Conservation (phyloP, 176 grass and related monocot species). For the Rhipidocladum racemiflorum region DNA sequence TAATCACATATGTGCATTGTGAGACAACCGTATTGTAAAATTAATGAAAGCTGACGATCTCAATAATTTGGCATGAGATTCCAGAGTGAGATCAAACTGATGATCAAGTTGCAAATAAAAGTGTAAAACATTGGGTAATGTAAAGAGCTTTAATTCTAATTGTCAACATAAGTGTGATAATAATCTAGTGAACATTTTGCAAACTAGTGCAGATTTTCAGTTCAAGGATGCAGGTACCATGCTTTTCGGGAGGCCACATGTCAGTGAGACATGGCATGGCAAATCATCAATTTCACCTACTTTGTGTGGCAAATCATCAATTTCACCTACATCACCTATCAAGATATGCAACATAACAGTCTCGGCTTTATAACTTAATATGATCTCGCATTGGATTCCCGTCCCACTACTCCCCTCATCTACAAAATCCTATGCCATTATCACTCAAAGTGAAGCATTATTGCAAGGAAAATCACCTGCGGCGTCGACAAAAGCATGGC, state of each 20-base stretch:
- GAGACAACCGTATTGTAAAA: not conserved
- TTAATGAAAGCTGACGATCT: not conserved
- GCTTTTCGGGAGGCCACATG: too few species aligned
- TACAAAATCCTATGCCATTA: not conserved
- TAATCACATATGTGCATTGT: not conserved
- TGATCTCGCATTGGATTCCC: not conserved
- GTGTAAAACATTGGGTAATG: not conserved
- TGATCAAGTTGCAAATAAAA: not conserved
- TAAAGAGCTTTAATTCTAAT: not conserved
- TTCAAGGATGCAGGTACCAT: not conserved
- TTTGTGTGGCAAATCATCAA: too few species aligned
- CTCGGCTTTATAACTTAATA: not conserved
- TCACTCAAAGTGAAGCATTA: not conserved
- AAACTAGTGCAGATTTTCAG: not conserved
- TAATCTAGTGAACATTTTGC: not conserved
- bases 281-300: too few species aligned
- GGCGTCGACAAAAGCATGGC: constrained; percentile 54
- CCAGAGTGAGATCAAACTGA: not conserved
- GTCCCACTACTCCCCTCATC: not conserved
- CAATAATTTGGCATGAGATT: not conserved
- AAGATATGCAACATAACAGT: not conserved
- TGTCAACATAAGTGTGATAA: not conserved
- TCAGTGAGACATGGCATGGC: too few species aligned
- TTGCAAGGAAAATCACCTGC: constrained; percentile 50
- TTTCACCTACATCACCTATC: too few species aligned